Evolutionary conservation across 2,329 filamentous ascomycete genomes (phyloP).

Genomic region (Triangularia verruculosa): DNA sequence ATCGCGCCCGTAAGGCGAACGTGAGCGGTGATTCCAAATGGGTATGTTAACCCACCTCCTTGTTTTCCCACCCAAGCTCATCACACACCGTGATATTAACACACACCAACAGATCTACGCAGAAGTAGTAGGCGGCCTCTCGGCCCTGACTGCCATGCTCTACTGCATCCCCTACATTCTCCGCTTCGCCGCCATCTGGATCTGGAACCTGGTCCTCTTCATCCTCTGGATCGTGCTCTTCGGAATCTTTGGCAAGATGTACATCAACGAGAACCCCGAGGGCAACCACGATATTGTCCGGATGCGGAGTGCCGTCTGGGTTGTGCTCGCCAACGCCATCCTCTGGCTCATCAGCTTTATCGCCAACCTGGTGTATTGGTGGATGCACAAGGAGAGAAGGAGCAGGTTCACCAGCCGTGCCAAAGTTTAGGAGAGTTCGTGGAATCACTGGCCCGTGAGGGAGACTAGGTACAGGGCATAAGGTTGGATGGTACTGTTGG

Average conservation of each 20-base stretch:
- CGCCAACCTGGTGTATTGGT: conserved; percentile 58
- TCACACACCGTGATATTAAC: background rate
- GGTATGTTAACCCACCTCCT: conserved; percentile 50
- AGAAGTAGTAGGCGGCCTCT: conserved; percentile 63
- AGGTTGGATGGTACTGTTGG: background rate
- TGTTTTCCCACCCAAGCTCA: background rate
- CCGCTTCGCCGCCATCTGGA: conserved; percentile 53
- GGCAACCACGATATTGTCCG: conserved; percentile 62
- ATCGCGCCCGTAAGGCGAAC: conserved; percentile 47
- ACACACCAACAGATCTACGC: conserved; percentile 60
- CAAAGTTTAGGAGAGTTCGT: conserved; percentile 39
- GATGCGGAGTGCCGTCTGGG: conserved; percentile 87
- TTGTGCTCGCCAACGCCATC: conserved; percentile 70
- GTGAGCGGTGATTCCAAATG: conserved; percentile 63
- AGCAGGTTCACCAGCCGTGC: conserved; percentile 60
- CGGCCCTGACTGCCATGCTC: conserved; percentile 60
- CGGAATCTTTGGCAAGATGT: conserved; percentile 78
- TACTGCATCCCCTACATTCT: conserved; percentile 64
- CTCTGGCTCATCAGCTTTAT: conserved; percentile 69
- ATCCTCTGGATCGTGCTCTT: conserved; percentile 80
- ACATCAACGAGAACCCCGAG: conserved; percentile 65
- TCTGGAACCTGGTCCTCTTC: conserved; percentile 70
- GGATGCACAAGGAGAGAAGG: conserved; percentile 49
- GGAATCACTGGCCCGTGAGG: background rate
- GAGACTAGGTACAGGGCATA: background rate